Base-by-base conservation (phyloP, 148 eudicot species). In the Mesembryanthemum crystallinum region DNA sequence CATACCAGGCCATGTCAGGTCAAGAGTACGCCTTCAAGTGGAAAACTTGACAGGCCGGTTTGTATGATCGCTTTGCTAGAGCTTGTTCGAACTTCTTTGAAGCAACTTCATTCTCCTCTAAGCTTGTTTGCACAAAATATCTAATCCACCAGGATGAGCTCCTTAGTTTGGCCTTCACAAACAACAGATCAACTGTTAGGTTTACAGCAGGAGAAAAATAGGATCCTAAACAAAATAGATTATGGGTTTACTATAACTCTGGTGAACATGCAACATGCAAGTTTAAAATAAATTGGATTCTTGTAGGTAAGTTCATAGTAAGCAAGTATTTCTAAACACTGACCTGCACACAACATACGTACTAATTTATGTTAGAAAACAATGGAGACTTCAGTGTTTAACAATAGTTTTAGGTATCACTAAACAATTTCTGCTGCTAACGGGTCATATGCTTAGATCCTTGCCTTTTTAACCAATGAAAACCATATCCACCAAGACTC, bases 141-240 rank as follows among this genome's bases (percentile, higher is more conserved):
- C 87, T 73, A 68, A 84, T 73, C 87, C 87, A 84, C 87, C 87
- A 84, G 20, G 81, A 67, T 28, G 82, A 23, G 73, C 87, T 84
- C 73, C 87, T 71, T 67, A 81, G 52, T 76, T 84, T 82, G 0
- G 87, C 85, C 85, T 84, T 71, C 49, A 78, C 47, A 75, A 58
- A 13, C 27, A 60, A 27, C 11, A 8, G 54, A 30, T 60, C 62
- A 20, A 28, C 4, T 33, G 17, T 69, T 28, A 25, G n/a, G 49
- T 54, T 59, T 43, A 67, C 39, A n/a, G 32, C 47, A 72, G 59
- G n/a, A n/a, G n/a, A n/a, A n/a, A n/a, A n/a, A n/a, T n/a, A n/a
- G n/a, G n/a, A n/a, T n/a, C n/a, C n/a, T n/a, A n/a, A n/a, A n/a
- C n/a, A n/a, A n/a, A n/a, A n/a, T n/a, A n/a, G n/a, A n/a, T n/a